These are phyloP conservation scores for Debaryomyces sp. DNA, from an alignment of 1,139 yeast species.

Conservation along the genomic window DNA sequence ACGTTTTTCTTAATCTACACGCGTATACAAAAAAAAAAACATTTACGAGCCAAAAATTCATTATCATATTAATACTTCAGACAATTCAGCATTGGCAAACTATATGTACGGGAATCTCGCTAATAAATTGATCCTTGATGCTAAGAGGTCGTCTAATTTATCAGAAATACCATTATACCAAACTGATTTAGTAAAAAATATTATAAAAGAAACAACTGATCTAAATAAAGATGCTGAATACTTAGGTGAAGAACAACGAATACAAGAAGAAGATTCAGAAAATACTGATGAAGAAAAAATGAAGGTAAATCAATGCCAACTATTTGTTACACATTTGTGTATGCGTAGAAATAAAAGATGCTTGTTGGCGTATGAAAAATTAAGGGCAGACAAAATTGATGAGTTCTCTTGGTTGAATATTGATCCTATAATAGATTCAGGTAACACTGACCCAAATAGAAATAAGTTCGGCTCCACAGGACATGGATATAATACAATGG, in stretches of 20 bases:
- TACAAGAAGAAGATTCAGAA: conserved; percentile 23
- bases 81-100: not conserved
- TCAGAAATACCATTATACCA: conserved; percentile 74
- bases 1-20: not conserved
- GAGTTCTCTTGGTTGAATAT: conserved; percentile 69
- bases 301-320: conserved; percentile 65
- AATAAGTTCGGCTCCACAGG: conserved; percentile 1
- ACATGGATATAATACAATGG: conserved; percentile 2
- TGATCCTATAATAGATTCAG: conserved; percentile 34
- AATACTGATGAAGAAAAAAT: conserved; percentile 35
- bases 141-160: conserved; percentile 72
- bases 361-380: conserved; percentile 76
- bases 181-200: conserved; percentile 70
- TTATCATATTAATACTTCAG: not conserved
- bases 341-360: conserved; percentile 90
- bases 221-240: conserved; percentile 55
- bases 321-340: conserved; percentile 79
- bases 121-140: conserved; percentile 78
- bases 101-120: conserved; percentile 89
- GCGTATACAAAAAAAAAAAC: not conserved
- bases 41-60: not conserved
- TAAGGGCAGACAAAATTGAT: conserved; percentile 68
- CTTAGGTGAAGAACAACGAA: conserved; percentile 28
- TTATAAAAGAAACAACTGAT: conserved; percentile 61
- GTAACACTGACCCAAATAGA: conserved; percentile 1